Base-by-base conservation (phyloP, 148 eudicot genomes). In the Cornus controversa region DNA sequence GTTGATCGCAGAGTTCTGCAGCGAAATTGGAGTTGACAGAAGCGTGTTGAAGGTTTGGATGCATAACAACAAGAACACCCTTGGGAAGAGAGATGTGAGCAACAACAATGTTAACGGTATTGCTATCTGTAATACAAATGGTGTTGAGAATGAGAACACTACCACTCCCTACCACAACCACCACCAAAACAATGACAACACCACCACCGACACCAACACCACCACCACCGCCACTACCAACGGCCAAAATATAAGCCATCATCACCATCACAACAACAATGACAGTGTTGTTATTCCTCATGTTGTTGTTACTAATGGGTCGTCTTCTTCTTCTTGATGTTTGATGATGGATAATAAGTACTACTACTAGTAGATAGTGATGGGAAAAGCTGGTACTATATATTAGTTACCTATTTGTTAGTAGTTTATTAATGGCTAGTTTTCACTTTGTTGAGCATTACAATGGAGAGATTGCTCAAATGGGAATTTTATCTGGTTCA, bases 41-140 rank as follows among this genome's bases (percentile, higher is more conserved):
- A 85, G 85, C 2, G 91, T 89, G 0, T 89, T 89, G 60, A 89
- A 89, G 60, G 91, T 89, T 0, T 89, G 91, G 91, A 89, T 89
- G 91, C 91, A 89, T 31, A 89, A 89, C 50, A 89, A 89, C 54
- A 89, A 89, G 74, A 89, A 83, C 79, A 81, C 88, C 10, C 72
- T 74, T 1, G 85, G 76, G 0, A 89, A 81, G 72, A 58, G 79
- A 42, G 80, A 54, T 23, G 69, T 10, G 34, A 37, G 58, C 42
- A 57, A 36, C n/a, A 31, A 58, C 57, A 23, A 58, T 23, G 13
- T 0, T 18, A 78, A 20, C 23, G 42, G 50, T 23, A 45, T 20
- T 26, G 45, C 20, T 5, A 20, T n/a, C n/a, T n/a, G 9, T 64
- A 27, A 20, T 0, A 7, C 9, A n/a, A 75, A 80, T 27, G 34